Conservation (phyloP, 73 alveolate species). For the Paramecium tetraurelia region DNA sequence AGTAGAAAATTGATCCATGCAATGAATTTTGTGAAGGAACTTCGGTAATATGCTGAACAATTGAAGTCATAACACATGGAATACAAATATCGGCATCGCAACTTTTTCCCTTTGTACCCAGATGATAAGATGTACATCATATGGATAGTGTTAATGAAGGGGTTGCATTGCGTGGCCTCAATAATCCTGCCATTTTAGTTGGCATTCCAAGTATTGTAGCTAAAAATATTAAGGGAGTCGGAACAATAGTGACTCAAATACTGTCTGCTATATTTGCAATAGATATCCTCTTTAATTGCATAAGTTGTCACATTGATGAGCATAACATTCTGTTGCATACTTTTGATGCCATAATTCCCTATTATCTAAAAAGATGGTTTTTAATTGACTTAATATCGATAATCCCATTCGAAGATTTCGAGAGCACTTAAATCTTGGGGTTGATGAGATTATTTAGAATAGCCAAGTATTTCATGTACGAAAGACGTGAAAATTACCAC, state of each 20-base stretch:
- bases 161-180: background rate
- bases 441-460: background rate
- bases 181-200: background rate
- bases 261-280: background rate
- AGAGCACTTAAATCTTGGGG: background rate
- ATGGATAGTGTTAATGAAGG: background rate
- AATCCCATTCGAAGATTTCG: background rate
- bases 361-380: constrained; percentile 48
- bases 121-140: background rate
- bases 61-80: background rate
- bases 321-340: background rate
- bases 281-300: background rate
- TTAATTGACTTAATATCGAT: constrained; percentile 10
- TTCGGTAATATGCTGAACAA: background rate
- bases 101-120: constrained; percentile 8
- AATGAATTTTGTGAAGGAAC: background rate
- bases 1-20: background rate
- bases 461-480: background rate
- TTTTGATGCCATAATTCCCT: background rate
- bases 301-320: constrained; percentile 10
- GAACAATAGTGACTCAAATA: background rate
- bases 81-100: background rate
- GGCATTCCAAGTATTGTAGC: background rate
- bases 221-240: background rate
- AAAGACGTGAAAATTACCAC: background rate